A percentile compares a stretch with the other conserved stretches of the same genome.
Conservation (phyloP, 352 stramenopile species). For the Phytophthora citricola region DNA sequence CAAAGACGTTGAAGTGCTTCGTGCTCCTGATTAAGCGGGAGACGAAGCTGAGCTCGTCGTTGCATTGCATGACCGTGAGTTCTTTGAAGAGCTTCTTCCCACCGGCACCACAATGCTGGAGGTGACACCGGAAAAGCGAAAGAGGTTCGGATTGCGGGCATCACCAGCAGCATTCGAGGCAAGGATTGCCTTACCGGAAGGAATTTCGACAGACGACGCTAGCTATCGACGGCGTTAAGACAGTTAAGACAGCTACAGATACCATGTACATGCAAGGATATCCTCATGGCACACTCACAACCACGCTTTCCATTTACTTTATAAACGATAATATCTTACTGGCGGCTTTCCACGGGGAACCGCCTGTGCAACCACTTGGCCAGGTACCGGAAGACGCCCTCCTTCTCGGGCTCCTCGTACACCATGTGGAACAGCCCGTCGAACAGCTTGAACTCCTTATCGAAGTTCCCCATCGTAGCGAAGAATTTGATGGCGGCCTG, state of each 20-base stretch:
- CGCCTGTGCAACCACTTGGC: constrained; percentile 44
- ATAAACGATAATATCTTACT: constrained; percentile 17
- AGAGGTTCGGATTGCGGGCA: not conserved
- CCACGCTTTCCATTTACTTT: constrained; percentile 10
- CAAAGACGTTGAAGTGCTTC: constrained; percentile 2
- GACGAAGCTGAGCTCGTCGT: constrained; percentile 6
- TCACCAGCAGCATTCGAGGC: not conserved
- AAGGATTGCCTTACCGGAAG: not conserved
- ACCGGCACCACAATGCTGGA: no score
- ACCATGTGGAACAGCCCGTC: constrained; percentile 61
- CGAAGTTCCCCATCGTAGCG: constrained; percentile 46
- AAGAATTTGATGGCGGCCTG: constrained; percentile 54
- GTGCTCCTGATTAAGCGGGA: not conserved
- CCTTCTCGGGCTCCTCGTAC: constrained; percentile 63
- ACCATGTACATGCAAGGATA: no score
- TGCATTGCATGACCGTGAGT: not conserved
- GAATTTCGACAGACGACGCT: not conserved
- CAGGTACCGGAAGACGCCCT: constrained; percentile 54
- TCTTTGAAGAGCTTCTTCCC: no score
- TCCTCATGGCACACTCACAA: not conserved
- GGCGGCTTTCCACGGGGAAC: constrained; percentile 26
- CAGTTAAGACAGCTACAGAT: no score
- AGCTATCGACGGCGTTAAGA: no score
- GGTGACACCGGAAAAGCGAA: no score
- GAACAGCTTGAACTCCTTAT: constrained; percentile 74